Evolutionary conservation across 768 basidiomycete species (phyloP).

Genomic region (Pleurotus platypus): DNA sequence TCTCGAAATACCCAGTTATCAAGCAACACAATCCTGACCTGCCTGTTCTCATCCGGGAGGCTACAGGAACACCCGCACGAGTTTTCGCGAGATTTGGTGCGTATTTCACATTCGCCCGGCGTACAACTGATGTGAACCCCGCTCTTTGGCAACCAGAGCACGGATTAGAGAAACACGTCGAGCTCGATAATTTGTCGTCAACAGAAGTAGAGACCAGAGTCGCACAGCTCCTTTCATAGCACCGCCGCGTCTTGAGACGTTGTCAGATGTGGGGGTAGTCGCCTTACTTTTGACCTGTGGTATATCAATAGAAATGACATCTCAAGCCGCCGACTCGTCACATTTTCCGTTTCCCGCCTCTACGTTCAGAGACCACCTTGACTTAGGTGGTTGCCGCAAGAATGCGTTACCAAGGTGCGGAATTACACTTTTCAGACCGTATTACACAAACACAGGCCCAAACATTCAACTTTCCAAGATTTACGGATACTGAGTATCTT

Average conservation of each 20-base stretch:
- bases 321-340: too few relatives aligned
- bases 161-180: slow-evolving; percentile 78
- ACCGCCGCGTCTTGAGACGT: slow-evolving; percentile 9
- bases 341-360: too few relatives aligned
- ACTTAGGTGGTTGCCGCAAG: too few relatives aligned
- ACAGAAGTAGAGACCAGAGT: slow-evolving; percentile 72
- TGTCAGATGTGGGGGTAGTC: too few relatives aligned
- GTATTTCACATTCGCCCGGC: slow-evolving; percentile 23
- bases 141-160: slow-evolving; percentile 45
- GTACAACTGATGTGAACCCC: background rate
- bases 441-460: too few relatives aligned
- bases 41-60: slow-evolving; percentile 81
- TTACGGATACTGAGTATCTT: background rate
- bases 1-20: slow-evolving; percentile 67
- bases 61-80: slow-evolving; percentile 73
- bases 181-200: slow-evolving; percentile 71
- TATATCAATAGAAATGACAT: slow-evolving; percentile 10
- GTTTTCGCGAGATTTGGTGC: slow-evolving; percentile 84
- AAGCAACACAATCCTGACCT: slow-evolving; percentile 85
- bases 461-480: too few relatives aligned
- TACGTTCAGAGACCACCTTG: too few relatives aligned
- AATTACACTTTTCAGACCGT: too few relatives aligned
- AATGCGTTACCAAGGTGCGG: too few relatives aligned
- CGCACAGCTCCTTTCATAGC: slow-evolving; percentile 54
- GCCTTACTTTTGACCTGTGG: too few relatives aligned